Conservation (phyloP, 2,329 filamentous ascomycete species). For the Beauveria medogensis region DNA sequence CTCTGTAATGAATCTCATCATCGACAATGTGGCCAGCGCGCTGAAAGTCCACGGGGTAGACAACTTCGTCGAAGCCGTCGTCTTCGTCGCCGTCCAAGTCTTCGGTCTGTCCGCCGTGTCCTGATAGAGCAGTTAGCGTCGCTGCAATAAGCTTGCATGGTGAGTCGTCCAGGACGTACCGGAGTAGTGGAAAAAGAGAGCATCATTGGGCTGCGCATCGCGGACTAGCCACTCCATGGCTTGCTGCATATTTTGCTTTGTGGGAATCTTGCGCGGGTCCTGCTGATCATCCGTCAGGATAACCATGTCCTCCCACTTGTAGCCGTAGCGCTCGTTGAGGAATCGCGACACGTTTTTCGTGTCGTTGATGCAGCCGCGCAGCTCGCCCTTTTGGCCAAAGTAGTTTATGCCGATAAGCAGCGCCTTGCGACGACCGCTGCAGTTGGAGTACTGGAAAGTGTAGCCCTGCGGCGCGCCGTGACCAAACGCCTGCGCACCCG, state of each 20-base stretch:
- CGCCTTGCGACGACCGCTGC: constrained; percentile 64
- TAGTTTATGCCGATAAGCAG: constrained; percentile 77
- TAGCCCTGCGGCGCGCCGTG: constrained; percentile 61
- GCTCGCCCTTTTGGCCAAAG: constrained; percentile 62
- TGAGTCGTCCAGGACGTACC: constrained; percentile 30
- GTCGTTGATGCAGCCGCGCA: constrained; percentile 74
- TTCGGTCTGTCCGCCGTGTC: constrained; percentile 68
- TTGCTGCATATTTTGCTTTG: constrained; percentile 65
- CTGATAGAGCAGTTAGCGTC: constrained; percentile 26
- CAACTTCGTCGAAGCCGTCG: constrained; percentile 70
- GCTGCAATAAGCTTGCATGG: not conserved
- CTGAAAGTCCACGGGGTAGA: constrained; percentile 69
- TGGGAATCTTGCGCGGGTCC: constrained; percentile 62
- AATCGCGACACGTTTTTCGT: constrained; percentile 69
- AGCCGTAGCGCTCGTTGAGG: constrained; percentile 58
- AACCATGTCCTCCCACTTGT: constrained; percentile 74
- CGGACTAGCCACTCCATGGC: constrained; percentile 71
- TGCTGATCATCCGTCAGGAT: constrained; percentile 68
- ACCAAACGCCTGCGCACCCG: constrained; percentile 50
- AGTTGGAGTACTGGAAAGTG: constrained; percentile 69
- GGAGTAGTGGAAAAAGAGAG: constrained; percentile 71
- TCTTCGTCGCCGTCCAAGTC: constrained; percentile 70
- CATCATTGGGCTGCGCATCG: constrained; percentile 64
- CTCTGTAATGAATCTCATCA: constrained; percentile 68
- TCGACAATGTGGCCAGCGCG: constrained; percentile 66